Evolutionary conservation across 106 monocot species (phyloP).

Genomic region (Iris macrosiphon): DNA sequence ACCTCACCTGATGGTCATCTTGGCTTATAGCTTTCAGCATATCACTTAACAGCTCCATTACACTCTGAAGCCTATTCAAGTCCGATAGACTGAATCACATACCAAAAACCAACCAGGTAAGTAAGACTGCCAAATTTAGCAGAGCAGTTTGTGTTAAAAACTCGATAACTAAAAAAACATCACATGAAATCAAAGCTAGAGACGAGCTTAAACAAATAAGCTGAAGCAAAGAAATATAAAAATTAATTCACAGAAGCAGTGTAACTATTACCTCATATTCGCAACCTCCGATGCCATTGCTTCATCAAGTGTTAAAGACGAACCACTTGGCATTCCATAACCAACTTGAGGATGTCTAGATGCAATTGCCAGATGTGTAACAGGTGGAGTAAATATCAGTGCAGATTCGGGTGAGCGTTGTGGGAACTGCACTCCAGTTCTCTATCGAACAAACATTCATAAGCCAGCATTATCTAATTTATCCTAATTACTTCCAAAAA

Average conservation of each 20-base stretch:
- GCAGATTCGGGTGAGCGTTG: slow-evolving; percentile 48
- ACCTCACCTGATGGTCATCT: slow-evolving; percentile 49
- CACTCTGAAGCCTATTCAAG: slow-evolving; percentile 48
- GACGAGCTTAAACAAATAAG: background rate
- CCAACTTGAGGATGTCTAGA: slow-evolving; percentile 21
- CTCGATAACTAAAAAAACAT: too few relatives aligned
- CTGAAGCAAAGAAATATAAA: background rate
- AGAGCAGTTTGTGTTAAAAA: background rate
- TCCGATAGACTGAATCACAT: slow-evolving; percentile 51
- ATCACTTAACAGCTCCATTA: slow-evolving; percentile 70
- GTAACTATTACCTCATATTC: slow-evolving; percentile 45
- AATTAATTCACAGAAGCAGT: background rate
- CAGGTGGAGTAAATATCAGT: slow-evolving; percentile 66
- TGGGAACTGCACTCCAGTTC: slow-evolving; percentile 73
- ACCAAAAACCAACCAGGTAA: slow-evolving; percentile 8
- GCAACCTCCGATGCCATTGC: slow-evolving; percentile 75
- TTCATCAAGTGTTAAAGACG: slow-evolving; percentile 65
- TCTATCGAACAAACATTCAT: slow-evolving; percentile 25
- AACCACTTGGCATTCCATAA: slow-evolving; percentile 55
- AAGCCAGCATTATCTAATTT: background rate
- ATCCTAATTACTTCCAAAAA: too few relatives aligned
- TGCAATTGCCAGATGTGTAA: slow-evolving; percentile 16
- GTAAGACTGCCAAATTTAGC: background rate
- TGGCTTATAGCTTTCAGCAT: slow-evolving; percentile 87
- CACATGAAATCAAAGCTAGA: too few relatives aligned